Evolutionary conservation across 768 basidiomycete genomes (phyloP).

Genomic region (Amanita phalloides): DNA sequence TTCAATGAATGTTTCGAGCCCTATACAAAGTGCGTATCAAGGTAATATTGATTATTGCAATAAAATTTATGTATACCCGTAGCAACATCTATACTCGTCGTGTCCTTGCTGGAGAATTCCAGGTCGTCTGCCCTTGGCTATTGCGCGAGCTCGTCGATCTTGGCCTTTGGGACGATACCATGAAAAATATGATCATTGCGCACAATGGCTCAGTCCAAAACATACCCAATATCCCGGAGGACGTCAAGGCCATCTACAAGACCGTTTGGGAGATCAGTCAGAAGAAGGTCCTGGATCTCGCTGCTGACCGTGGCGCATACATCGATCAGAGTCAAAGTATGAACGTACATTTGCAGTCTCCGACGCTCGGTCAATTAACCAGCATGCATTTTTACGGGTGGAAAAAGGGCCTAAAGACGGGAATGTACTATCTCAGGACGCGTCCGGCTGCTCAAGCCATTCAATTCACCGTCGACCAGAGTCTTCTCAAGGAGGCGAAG

Average conservation of each 20-base stretch:
- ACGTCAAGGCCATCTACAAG: constrained; percentile 97
- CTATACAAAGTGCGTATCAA: constrained; percentile 66
- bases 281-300: constrained; percentile 96
- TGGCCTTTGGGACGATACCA: constrained; percentile 93
- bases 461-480: constrained; percentile 93
- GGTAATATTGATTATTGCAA: constrained; percentile 7
- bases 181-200: constrained; percentile 99
- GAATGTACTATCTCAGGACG: constrained; percentile 96
- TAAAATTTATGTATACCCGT: neutral
- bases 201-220: constrained; percentile 85
- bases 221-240: constrained; percentile 79
- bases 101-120: constrained; percentile 99
- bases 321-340: constrained; percentile 95
- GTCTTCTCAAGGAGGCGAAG: constrained; percentile 56
- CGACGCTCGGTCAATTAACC: constrained; percentile 85
- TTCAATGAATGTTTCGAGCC: constrained; percentile 99
- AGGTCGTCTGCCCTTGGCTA: constrained; percentile 97
- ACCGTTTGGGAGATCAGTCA: constrained; percentile 99
- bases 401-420: constrained; percentile 99
- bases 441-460: constrained; percentile 92
- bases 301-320: constrained; percentile 97
- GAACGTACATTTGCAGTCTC: constrained; percentile 86
- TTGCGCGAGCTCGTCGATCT: constrained; percentile 95
- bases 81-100: constrained; percentile 99
- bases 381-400: constrained; percentile 99